Base-by-base conservation (phyloP, 257 asterid genomes). In the Osmanthus fragrans region DNA sequence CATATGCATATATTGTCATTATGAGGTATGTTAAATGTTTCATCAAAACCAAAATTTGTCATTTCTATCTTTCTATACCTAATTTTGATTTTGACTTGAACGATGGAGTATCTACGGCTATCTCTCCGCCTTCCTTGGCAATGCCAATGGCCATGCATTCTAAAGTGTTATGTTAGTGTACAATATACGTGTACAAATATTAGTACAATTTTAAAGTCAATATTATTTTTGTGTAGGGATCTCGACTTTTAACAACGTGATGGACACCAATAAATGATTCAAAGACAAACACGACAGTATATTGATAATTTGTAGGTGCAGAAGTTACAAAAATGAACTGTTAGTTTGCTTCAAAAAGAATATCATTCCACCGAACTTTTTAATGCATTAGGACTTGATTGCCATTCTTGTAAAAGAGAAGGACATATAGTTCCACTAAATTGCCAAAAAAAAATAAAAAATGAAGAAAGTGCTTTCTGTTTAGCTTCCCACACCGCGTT, bases 401-500 rank as follows among this genome's bases (percentile, higher is more conserved):
- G 84, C 64, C 83, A 82, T 80, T 84, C 65, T 3, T 40, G 76
- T 16, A 11, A 67, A 75, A 37, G 51, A 77, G 1, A 76, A 63
- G 76, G 87, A 73, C 87, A 71, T 60, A 77, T 0, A 2, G 75
- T 80, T 79, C 85, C 83, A 72, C 47, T 36, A 69, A 34, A 30
- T 34, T 6, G 8, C 12, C 2, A 47, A 75, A 54, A 12, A 16
- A n/a, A n/a, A n/a, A n/a, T n/a, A n/a, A 30, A 30, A 30, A 30
- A 30, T 30, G 32, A 30, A 45, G 9, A 75, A 34, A 49, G 79
- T 79, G 72, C 80, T 78, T 88, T 79, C 83, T 12, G 45, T 70
- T 65, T 66, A 70, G 85, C 73, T 58, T 83, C 77, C 70, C 32
- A 19, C 75, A 40, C 87, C 87, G 89, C 89, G 77, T 79, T 76